Conservation (phyloP, 108 stramenopile species). For the Cylindrotheca closterium region DNA sequence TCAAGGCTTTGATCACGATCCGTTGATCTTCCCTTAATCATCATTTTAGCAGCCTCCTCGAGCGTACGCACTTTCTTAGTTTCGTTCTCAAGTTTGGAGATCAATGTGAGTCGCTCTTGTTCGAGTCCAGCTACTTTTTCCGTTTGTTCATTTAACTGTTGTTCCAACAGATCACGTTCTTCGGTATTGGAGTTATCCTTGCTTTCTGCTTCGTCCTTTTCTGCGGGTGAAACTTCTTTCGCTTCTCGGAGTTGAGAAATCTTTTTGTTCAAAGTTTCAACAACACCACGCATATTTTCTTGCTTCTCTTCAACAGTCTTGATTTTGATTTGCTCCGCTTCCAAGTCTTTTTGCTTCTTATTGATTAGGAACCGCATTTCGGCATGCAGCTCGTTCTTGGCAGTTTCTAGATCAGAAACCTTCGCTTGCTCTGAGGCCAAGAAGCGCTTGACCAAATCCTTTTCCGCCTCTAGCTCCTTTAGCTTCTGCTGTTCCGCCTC, state of each 20-base stretch:
- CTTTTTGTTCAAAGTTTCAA: slow-evolving; percentile 25
- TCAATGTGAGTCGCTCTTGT: slow-evolving; percentile 5
- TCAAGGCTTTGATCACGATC: not conserved
- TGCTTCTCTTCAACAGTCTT: slow-evolving; percentile 21
- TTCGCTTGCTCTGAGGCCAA: slow-evolving; percentile 24
- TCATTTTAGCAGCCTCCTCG: slow-evolving; percentile 10
- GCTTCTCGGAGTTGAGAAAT: slow-evolving; percentile 18
- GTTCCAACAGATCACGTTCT: slow-evolving; percentile 16
- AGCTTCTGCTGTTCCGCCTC: slow-evolving; percentile 19
- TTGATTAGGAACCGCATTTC: slow-evolving; percentile 20
- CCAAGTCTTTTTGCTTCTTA: slow-evolving; percentile 16
- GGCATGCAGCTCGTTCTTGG: slow-evolving; percentile 8
- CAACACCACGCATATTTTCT: slow-evolving; percentile 6
- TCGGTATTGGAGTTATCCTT: slow-evolving; percentile 10
- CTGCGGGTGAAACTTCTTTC: no score
- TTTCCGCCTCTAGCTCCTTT: slow-evolving; percentile 15
- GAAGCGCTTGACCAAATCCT: slow-evolving; percentile 8
- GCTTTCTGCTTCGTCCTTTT: slow-evolving; percentile 11
- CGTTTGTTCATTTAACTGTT: slow-evolving; percentile 12
- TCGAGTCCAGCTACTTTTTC: slow-evolving; percentile 9
- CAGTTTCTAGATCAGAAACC: slow-evolving; percentile 18
- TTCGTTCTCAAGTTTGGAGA: slow-evolving; percentile 7
- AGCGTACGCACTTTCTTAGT: slow-evolving; percentile 13
- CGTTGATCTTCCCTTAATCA: not conserved
- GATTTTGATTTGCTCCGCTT: slow-evolving; percentile 25